Evolutionary conservation across 1,284 basidiomycete genomes (phyloP), one percentile per base, ranked within the genome.

Genomic region (Erythrobasidium hasegawianum): DNA sequence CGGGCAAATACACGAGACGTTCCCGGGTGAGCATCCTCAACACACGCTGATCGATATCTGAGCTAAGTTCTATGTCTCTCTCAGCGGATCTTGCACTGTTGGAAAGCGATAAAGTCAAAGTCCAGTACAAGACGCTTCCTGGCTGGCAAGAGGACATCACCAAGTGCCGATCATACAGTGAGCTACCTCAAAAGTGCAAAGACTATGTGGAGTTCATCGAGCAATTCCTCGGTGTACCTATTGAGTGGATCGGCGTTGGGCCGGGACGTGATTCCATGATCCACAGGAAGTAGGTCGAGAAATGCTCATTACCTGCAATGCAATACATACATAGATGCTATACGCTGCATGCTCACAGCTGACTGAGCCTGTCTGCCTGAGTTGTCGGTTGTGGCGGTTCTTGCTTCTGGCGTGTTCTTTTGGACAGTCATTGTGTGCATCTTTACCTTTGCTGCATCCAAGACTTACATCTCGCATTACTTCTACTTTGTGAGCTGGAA

Each of bases 191-290:
- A 60, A 88, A 89, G 69, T 94, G 91, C 81, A 86, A 84, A 80
- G 83, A 83, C 72, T 99, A 99, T 77, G 81, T 98, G 70, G 83
- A 85, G 71, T 97, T 88, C 76, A 90, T 97, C 72, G 94, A 97
- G 79, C 75, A 84, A 47, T 88, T 84, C 78, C 79, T 92, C 20
- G 83, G 82, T n/a, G 86, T 90, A 38, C 87, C 86, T 62, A 82
- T 97, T 69, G 87, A 89, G 77, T 96, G 88, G 88, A 92, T 96
- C 71, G 93, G 93, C 5, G 86, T 93, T 29, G 92, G 92, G 0
- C 89, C 92, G 3, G 88, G 82, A 24, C 79, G 92, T 60, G 86
- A 90, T 70, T 85, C 84, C 68, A 94, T 94, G 91, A 75, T 91
- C 29, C 55, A 52, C 33, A 65, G 52, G 55, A 13, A 40, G 39